Percentiles rank a stretch among this genome's conserved stretches.
Evolutionary conservation across 805 yeast genomes (phyloP).

Genomic region (Schwanniomyces yamadae): DNA sequence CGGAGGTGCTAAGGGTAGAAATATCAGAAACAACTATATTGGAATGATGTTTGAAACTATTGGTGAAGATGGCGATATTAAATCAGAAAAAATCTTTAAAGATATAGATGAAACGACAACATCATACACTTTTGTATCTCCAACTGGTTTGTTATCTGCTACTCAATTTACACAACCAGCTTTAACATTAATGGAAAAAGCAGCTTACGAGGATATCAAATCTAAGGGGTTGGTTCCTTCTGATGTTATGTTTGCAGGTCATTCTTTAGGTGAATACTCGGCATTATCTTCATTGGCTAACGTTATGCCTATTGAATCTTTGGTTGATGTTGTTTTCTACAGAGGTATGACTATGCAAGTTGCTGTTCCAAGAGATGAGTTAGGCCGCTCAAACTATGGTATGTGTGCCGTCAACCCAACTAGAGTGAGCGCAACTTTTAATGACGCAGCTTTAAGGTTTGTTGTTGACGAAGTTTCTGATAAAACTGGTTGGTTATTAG

Average conservation of each 20-base stretch:
- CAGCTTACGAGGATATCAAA: constrained; percentile 96
- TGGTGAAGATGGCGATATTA: constrained; percentile 76
- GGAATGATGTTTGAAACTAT: constrained; percentile 97
- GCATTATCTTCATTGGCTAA: constrained; percentile 96
- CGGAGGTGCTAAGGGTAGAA: constrained; percentile 97
- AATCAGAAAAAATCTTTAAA: constrained; percentile 94
- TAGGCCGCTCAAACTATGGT: constrained; percentile 97
- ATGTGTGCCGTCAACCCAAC: constrained; percentile 99
- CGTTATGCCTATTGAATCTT: constrained; percentile 96
- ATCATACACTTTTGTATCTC: constrained; percentile 85
- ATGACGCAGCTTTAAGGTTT: constrained; percentile 89
- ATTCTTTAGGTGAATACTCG: constrained; percentile 98
- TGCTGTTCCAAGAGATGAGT: constrained; percentile 95
- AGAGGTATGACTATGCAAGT: constrained; percentile 99
- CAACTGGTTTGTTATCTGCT: constrained; percentile 93
- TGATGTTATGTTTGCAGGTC: constrained; percentile 96
- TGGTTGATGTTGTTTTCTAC: constrained; percentile 97
- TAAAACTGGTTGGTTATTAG: constrained; percentile 90
- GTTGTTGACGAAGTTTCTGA: constrained; percentile 85
- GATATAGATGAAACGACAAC: constrained; percentile 78
- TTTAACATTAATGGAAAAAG: constrained; percentile 97
- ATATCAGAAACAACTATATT: constrained; percentile 89
- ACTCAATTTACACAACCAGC: constrained; percentile 99
- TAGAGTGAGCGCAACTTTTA: constrained; percentile 83
- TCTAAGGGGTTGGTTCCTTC: constrained; percentile 92